Base-by-base conservation (phyloP, 2,329 filamentous ascomycete species). In the Tolypocladium pustulatum region DNA sequence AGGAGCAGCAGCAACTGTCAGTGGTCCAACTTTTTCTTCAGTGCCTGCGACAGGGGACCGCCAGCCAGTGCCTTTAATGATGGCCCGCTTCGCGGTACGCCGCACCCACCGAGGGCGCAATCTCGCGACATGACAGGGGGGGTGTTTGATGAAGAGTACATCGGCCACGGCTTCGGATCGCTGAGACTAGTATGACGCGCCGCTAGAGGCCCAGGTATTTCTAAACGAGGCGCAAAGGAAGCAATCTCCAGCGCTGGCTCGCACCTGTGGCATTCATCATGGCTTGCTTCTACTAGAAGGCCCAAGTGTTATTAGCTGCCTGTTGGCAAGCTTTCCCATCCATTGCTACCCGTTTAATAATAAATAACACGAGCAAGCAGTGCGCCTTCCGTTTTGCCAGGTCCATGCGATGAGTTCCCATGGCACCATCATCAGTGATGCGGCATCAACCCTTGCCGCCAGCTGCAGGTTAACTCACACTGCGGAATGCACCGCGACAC, bases 51-150 rank as follows among this genome's bases (percentile, higher is more conserved):
- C 32, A 36, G 53, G 53, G 38, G 20, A 5, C 22, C 10, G 41
- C 46, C 30, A 49, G 46, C 46, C n/a, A 52, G 30, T n/a, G 43
- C 55, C 13, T 60, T 57, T 60, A 34, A 60, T 60, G 58, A 60
- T 36, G 58, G 46, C 58, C 58, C 58, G 58, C 58, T 30, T 34
- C 13, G 20, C 27, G 57, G n/a, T 37, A 58, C 51, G 41, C 54
- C n/a, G 27, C 41, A 13, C 46, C 54, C 53, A 37, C 55, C 43
- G 13, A n/a, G 20, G 54, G 22, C 38, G 54, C 37, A 56, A 57
- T 54, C 37, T 53, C 38, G 32, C 30, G 52, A 20, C 38, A 9
- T 20, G 52, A 25, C 52, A 55, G 34, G 52, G 57, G 51, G 12
- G 22, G 2, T 1, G 7, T 15, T 15, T n/a, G 57, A 58, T 58